A percentile compares a stretch with the other conserved stretches of the same genome.
phyloP scores from a whole-genome alignment of 1,284 basidiomycete species.

The Rhodotorula sp. region DNA sequence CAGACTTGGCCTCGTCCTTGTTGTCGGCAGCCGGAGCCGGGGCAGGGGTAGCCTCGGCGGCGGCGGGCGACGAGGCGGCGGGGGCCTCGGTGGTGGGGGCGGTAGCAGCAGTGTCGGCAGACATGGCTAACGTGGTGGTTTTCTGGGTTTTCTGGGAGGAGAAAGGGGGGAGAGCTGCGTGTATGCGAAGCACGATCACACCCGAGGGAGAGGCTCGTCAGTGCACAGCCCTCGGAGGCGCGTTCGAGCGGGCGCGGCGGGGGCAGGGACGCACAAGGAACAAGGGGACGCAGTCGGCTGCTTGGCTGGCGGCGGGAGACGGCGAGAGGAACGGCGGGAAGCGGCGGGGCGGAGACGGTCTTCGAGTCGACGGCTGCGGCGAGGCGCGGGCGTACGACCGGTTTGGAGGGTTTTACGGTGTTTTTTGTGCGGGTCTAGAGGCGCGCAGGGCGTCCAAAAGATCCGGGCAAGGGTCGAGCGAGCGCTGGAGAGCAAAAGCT shows the following conservation, averaged over 20 bases:
- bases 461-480: not conserved
- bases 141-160: not conserved
- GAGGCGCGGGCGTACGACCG: not conserved
- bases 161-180: not conserved
- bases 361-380: no score
- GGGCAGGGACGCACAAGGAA: not conserved
- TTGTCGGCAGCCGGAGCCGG: slow-evolving; percentile 35
- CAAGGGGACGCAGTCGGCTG: not conserved
- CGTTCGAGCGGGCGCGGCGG: not conserved
- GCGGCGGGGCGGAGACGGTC: not conserved
- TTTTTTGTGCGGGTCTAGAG: not conserved
- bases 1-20: slow-evolving; percentile 22
- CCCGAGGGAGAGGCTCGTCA: not conserved
- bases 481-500: not conserved
- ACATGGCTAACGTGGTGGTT: slow-evolving; percentile 13
- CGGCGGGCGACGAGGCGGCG: slow-evolving; percentile 45
- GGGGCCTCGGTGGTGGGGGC: slow-evolving; percentile 29
- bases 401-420: slow-evolving; percentile 6
- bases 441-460: slow-evolving; percentile 3
- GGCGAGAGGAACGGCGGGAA: not conserved
- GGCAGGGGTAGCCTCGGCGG: slow-evolving; percentile 27
- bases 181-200: not conserved
- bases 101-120: slow-evolving; percentile 32
- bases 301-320: not conserved
- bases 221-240: not conserved